Percentiles rank a stretch among this genome's conserved stretches.
These are phyloP conservation scores for Neurospora hispaniola DNA, from an alignment of 495 filamentous ascomycete species.

Conservation along the genomic window DNA sequence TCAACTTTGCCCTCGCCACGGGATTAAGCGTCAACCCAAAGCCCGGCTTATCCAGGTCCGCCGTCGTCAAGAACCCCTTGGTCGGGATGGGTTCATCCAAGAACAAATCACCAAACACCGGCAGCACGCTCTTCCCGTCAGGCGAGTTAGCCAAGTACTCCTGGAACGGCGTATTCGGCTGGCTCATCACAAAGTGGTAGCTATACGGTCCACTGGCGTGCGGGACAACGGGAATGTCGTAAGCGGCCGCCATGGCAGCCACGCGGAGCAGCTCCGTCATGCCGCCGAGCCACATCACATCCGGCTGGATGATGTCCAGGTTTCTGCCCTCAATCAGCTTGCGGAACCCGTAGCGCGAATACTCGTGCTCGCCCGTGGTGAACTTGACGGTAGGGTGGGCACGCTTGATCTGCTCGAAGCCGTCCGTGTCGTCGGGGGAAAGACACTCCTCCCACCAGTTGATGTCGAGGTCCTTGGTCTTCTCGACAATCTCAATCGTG, in stretches of 20 bases:
- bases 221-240: slow-evolving; percentile 89
- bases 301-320: slow-evolving; percentile 85
- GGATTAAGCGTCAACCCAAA: slow-evolving; percentile 85
- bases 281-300: slow-evolving; percentile 94
- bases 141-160: slow-evolving; percentile 89
- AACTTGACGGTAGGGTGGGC: slow-evolving; percentile 87
- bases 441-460: slow-evolving; percentile 97
- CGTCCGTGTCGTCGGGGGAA: slow-evolving; percentile 76
- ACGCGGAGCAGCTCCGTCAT: slow-evolving; percentile 87
- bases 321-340: slow-evolving; percentile 87
- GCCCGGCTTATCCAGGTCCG: slow-evolving; percentile 76
- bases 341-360: slow-evolving; percentile 84
- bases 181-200: slow-evolving; percentile 88
- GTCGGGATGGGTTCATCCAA: slow-evolving; percentile 80
- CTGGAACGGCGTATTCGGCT: slow-evolving; percentile 85
- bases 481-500: slow-evolving; percentile 80
- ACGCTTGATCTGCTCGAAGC: slow-evolving; percentile 76
- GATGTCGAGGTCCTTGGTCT: slow-evolving; percentile 69
- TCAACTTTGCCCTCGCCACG: slow-evolving; percentile 53
- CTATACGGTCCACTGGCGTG: slow-evolving; percentile 88
- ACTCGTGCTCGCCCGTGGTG: slow-evolving; percentile 92
- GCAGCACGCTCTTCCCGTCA: slow-evolving; percentile 76
- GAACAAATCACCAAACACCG: slow-evolving; percentile 87
- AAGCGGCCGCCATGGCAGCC: slow-evolving; percentile 77
- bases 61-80: slow-evolving; percentile 67